Conservation (phyloP, 495 filamentous ascomycete species). For the Annulohypoxylon maeteangense region DNA sequence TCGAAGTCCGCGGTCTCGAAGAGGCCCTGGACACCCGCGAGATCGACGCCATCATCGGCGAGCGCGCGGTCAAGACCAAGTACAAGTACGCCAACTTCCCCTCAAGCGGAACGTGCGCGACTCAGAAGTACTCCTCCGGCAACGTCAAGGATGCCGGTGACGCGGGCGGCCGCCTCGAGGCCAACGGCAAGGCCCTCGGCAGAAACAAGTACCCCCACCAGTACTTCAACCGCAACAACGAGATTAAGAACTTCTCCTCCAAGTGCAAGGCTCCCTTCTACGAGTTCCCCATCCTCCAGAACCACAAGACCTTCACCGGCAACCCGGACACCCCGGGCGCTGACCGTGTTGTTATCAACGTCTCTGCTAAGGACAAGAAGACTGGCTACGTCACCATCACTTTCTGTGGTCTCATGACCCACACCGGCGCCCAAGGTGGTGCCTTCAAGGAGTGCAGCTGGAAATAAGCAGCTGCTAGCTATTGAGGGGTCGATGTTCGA, state of each 20-base stretch:
- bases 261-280: constrained; percentile 34
- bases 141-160: constrained; percentile 39
- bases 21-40: constrained; percentile 21
- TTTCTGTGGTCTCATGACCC: constrained; percentile 43
- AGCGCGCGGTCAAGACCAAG: constrained; percentile 27
- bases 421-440: constrained; percentile 39
- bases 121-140: constrained; percentile 23
- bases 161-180: constrained; percentile 40
- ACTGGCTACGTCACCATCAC: constrained; percentile 16
- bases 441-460: constrained; percentile 36
- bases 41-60: constrained; percentile 7
- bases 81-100: constrained; percentile 30
- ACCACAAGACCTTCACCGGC: constrained; percentile 19
- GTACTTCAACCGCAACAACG: constrained; percentile 44
- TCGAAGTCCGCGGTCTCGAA: constrained; percentile 9
- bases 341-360: constrained; percentile 43
- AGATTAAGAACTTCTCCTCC: constrained; percentile 19
- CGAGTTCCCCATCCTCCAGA: constrained; percentile 46
- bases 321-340: constrained; percentile 6
- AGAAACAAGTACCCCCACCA: constrained; percentile 44
- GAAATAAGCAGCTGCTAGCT: constrained; percentile 2
- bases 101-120: constrained; percentile 33
- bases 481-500: neutral
- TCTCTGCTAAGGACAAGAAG: constrained; percentile 26
- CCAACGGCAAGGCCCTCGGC: constrained; percentile 31